phyloP scores from a whole-genome alignment of 805 yeast genomes.

The Kluyveromyces dobzhanskii region DNA sequence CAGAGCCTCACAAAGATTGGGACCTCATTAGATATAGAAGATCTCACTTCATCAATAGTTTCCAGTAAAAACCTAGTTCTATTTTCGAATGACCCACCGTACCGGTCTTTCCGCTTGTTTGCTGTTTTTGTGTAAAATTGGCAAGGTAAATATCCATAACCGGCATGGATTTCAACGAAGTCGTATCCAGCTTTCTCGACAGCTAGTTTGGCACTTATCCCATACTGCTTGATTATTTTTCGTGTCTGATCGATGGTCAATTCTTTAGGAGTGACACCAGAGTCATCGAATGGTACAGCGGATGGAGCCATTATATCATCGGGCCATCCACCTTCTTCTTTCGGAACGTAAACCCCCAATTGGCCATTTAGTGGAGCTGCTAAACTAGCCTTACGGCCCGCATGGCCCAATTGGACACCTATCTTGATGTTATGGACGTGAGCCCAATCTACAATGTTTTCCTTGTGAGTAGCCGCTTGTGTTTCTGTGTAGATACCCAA shows the following conservation, averaged over 20 bases:
- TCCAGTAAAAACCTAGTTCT: constrained; percentile 44
- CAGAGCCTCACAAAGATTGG: constrained; percentile 44
- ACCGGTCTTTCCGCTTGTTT: constrained; percentile 51
- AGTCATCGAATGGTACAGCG: constrained; percentile 24
- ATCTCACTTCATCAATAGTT: constrained; percentile 37
- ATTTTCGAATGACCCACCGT: constrained; percentile 57
- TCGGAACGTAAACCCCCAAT: constrained; percentile 26
- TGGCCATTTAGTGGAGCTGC: constrained; percentile 24
- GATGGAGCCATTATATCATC: constrained; percentile 40
- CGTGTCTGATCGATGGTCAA: constrained; percentile 36
- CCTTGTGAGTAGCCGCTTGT: constrained; percentile 34
- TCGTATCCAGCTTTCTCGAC: constrained; percentile 45
- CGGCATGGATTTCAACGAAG: constrained; percentile 54
- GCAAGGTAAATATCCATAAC: constrained; percentile 50
- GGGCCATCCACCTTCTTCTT: constrained; percentile 35
- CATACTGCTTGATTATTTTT: constrained; percentile 35
- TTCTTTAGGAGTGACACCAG: constrained; percentile 32
- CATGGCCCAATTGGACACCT: constrained; percentile 50
- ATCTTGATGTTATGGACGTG: constrained; percentile 38
- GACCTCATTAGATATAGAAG: constrained; percentile 32
- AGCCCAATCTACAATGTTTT: constrained; percentile 35
- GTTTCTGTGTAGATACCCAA: constrained; percentile 44
- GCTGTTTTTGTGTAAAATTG: constrained; percentile 39
- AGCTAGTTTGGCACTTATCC: constrained; percentile 41
- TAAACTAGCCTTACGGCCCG: constrained; percentile 42